Conservation (phyloP, 148 eudicot genomes). For the Amaranthus palmeri region DNA sequence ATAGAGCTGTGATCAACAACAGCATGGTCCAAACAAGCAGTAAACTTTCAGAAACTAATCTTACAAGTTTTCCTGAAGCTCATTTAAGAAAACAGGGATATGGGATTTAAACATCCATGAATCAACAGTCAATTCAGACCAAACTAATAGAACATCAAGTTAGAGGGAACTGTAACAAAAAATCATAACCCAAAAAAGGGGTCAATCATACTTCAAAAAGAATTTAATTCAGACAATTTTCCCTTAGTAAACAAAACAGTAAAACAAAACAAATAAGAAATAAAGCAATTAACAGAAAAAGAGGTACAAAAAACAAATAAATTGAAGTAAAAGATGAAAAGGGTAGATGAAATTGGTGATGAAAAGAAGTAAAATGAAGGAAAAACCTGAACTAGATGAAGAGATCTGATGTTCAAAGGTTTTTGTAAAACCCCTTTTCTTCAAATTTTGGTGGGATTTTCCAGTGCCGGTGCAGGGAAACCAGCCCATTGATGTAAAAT, state of each 20-base stretch:
- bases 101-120: neutral
- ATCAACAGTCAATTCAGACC: neutral
- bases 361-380: neutral
- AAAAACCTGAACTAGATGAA: conserved; percentile 18
- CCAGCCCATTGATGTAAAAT: conserved; percentile 11
- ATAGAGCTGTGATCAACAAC: neutral
- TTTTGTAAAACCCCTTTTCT: neutral
- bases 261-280: too few relatives aligned
- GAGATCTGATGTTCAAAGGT: conserved; percentile 9
- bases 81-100: neutral
- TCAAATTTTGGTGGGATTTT: conserved; percentile 9
- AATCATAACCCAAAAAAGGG: neutral
- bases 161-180: neutral
- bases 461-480: conserved; percentile 6
- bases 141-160: neutral
- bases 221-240: neutral
- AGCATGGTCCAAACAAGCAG: neutral
- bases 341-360: neutral
- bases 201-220: neutral
- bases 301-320: neutral
- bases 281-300: neutral
- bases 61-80: neutral
- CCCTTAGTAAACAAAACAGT: neutral
- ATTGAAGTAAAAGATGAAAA: neutral
- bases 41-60: conserved; percentile 2